Conservation (phyloP, 768 basidiomycete genomes). For the Amanita pseudoporphyria region DNA sequence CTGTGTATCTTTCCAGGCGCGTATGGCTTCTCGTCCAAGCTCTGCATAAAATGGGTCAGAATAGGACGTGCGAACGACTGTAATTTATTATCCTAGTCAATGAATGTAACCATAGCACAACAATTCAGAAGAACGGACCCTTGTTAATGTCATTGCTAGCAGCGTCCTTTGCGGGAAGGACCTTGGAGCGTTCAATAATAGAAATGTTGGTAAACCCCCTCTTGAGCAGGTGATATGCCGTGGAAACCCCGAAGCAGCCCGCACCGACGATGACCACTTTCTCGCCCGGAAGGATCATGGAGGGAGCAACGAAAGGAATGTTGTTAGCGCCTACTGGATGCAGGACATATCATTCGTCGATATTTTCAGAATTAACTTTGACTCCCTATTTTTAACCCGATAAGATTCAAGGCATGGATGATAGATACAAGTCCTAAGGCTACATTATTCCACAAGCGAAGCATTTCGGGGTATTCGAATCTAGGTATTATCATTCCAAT, state of each 20-base stretch:
- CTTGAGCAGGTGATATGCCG: constrained; percentile 68
- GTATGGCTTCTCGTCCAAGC: constrained; percentile 71
- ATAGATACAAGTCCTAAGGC: background rate
- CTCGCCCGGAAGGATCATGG: constrained; percentile 21
- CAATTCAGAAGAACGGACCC: constrained; percentile 19
- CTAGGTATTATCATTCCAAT: background rate
- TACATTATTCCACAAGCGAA: background rate
- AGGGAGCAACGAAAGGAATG: constrained; percentile 2
- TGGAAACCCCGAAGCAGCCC: constrained; percentile 82
- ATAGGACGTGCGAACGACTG: constrained; percentile 73
- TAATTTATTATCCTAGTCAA: background rate
- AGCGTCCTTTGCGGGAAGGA: constrained; percentile 74
- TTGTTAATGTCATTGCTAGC: constrained; percentile 53
- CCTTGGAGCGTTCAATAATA: constrained; percentile 60
- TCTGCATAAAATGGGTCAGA: constrained; percentile 56
- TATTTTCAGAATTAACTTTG: background rate
- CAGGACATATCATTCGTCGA: no score
- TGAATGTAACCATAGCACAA: background rate
- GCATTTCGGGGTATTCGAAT: background rate
- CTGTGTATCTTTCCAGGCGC: constrained; percentile 56
- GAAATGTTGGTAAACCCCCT: constrained; percentile 64
- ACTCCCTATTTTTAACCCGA: no score
- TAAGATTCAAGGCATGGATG: no score
- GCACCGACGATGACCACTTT: constrained; percentile 65
- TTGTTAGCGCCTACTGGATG: no score